Base-by-base conservation (phyloP, 257 asterid genomes). In the Solanum neorickii region DNA sequence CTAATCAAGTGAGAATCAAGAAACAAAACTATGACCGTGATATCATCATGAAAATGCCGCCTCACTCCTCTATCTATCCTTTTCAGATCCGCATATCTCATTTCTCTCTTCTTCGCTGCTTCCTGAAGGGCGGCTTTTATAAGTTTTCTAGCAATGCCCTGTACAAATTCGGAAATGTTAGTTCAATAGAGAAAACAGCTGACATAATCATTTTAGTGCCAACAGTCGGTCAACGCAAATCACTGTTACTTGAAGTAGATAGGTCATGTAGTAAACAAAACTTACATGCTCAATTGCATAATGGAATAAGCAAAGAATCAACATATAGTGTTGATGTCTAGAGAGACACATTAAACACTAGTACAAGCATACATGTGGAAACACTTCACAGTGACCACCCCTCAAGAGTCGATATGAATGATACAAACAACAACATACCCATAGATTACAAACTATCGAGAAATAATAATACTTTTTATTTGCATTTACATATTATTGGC, bases 21-120 rank as follows among this genome's bases (percentile, higher is more conserved):
- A 78, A 91, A 95, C 86, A 93, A 88, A 78, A 95, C 96, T 87
- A 93, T 89, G 29, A 95, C 98, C 0, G 96, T 93, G 86, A 95
- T 95, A 89, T 95, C 98, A 7, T 95, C 98, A 35, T 95, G 98
- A 68, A 93, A 95, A 86, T 94, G 98, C 83, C 98, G 89, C 72
- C 98, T 91, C 87, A 94, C 93, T 44, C 98, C 98, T 75, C 94
- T 84, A 27, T 91, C 95, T 44, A 95, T 90, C 87, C 92, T 93
- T 85, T 91, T 90, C 90, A 95, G 91, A 92, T 95, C 97, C 0
- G 97, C 90, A 44, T 93, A 95, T 90, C 98, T 91, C 95, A 93
- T 93, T 89, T 95, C 98, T 89, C 98, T 87, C 80, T 93, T 93
- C 94, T 93, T 94, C 16, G 98, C 96, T 11, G 98, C 98, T 89